Evolutionary conservation across 208 protist species (phyloP).

Genomic region (Novymonas esmeraldas): DNA sequence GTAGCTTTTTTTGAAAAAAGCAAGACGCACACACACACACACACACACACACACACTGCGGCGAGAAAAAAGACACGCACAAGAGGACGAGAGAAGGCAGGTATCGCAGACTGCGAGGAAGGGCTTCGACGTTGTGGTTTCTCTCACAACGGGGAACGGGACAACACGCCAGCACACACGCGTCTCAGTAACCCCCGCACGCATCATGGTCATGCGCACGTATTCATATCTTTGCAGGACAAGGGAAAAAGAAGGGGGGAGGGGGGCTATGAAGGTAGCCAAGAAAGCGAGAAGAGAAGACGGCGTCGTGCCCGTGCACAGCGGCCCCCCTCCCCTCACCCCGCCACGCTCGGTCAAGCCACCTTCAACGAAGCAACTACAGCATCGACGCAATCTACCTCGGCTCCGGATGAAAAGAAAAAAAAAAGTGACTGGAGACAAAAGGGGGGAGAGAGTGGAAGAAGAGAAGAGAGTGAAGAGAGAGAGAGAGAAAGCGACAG

Average conservation of each 20-base stretch:
- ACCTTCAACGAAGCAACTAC: background rate
- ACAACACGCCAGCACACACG: too few relatives aligned
- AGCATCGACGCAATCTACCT: too few relatives aligned
- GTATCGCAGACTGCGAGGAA: background rate
- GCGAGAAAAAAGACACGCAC: background rate
- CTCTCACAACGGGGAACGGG: too few relatives aligned
- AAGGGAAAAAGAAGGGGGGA: too few relatives aligned
- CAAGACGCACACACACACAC: background rate
- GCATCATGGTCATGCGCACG: too few relatives aligned
- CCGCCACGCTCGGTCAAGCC: background rate
- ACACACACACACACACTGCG: background rate
- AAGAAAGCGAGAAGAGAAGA: too few relatives aligned
- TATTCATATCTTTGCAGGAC: too few relatives aligned
- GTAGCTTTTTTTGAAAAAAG: too few relatives aligned
- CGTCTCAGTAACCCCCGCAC: too few relatives aligned
- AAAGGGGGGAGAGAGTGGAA: background rate
- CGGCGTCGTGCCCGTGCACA: too few relatives aligned
- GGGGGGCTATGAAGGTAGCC: too few relatives aligned
- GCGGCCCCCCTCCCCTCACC: too few relatives aligned
- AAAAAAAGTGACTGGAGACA: background rate
- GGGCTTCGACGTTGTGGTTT: background rate
- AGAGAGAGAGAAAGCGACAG: background rate
- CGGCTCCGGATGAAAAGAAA: slow-evolving; percentile 10
- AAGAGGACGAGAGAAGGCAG: background rate
- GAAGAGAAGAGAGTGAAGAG: background rate